Evolutionary conservation across 352 stramenopile genomes (phyloP), one percentile per base, ranked within the genome.

Genomic region (Pythium insidiosum): DNA sequence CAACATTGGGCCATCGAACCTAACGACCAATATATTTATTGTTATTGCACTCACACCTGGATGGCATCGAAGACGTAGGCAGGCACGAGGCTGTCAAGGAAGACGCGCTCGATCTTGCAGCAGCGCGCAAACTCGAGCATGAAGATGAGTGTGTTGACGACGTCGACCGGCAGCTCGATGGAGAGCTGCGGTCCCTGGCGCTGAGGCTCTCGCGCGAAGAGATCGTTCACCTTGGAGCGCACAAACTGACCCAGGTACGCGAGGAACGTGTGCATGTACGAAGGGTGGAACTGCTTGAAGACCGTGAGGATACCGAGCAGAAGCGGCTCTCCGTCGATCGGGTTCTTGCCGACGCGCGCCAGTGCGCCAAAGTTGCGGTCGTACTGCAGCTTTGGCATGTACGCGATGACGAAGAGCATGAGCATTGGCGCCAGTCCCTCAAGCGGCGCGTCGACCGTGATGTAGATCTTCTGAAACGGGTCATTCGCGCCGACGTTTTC

Each of bases 281-380:
- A 94, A 43, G 88, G 85, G 60, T 97, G 91, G 59, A 97, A 97
- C 63, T 98, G 92, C 61, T 95, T 96, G 43, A 97, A 78, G 28
- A 98, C 74, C 5, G 90, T 97, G 16, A 88, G 57, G 30, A 97
- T 88, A 9, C 92, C 92, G 19, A 95, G 63, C 23, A 97, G 68
- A 41, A 98, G 53, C 36, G 89, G 84, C 54, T 93, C 76, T 31
- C 92, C 92, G 52, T 98, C 92, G 30, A 97, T 92, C 6, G 86
- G 82, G 53, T 96, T 96, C 62, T 92, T 91, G 6, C 66, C 67
- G 47, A 96, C 71, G 23, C 88, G 86, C 13, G 82, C 74, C 15
- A 98, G 69, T 3, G 91, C 80, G 26, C 82, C 88, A 54, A 97
- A 95, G 41, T 94, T 88, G 24, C 78, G 63, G 55, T 97, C 82